phyloP scores from a whole-genome alignment of 2,329 filamentous ascomycete species.

The Hymenoscyphus albidus region DNA sequence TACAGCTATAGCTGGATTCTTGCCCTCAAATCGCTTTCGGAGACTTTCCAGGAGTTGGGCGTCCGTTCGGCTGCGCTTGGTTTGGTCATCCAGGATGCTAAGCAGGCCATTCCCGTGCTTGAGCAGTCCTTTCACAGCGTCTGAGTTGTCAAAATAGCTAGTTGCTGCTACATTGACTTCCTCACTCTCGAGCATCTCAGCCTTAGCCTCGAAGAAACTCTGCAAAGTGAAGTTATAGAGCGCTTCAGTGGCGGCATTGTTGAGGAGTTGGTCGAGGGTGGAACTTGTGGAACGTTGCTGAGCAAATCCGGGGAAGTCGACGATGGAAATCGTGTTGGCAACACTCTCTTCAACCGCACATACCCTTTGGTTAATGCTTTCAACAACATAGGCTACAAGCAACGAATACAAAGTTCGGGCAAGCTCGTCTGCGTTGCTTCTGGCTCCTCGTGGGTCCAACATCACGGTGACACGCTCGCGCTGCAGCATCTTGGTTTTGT shows the following conservation, averaged over 20 bases:
- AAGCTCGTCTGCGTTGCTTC: conserved; percentile 88
- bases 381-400: conserved; percentile 88
- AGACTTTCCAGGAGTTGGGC: conserved; percentile 86
- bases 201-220: conserved; percentile 93
- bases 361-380: conserved; percentile 83
- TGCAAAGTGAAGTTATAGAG: conserved; percentile 92
- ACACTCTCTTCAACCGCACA: conserved; percentile 86
- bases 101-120: conserved; percentile 91
- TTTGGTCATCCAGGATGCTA: conserved; percentile 94
- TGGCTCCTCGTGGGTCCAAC: conserved; percentile 87
- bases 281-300: conserved; percentile 82
- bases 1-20: conserved; percentile 85
- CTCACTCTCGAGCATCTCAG: conserved; percentile 88
- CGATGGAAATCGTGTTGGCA: conserved; percentile 87
- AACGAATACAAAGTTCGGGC: conserved; percentile 91
- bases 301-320: conserved; percentile 95
- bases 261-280: conserved; percentile 85
- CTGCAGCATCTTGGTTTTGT: conserved; percentile 95
- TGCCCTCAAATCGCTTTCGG: conserved; percentile 88
- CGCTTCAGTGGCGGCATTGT: conserved; percentile 88
- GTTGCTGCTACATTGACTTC: conserved; percentile 87
- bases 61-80: conserved; percentile 81
- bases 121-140: conserved; percentile 85
- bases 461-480: conserved; percentile 98
- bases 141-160: conserved; percentile 96